Evolutionary conservation across 345 rosid species (phyloP).

Genomic region (Trapa bicornis): DNA sequence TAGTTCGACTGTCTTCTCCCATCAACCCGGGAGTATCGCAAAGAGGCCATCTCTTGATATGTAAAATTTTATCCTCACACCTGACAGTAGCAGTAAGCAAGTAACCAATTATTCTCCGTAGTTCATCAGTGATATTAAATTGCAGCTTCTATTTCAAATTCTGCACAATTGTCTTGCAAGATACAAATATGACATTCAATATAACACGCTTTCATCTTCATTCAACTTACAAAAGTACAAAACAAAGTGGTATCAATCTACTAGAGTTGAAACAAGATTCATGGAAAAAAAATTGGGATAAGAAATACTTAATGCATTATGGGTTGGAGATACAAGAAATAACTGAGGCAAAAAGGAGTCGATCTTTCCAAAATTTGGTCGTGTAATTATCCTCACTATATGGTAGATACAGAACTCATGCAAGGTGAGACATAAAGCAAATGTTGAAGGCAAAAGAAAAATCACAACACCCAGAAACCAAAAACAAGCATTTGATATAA

Average conservation of each 20-base stretch:
- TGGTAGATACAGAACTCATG: not conserved
- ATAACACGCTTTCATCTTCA: not conserved
- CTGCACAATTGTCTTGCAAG: not conserved
- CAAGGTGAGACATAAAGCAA: not conserved
- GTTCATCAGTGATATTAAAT: not conserved
- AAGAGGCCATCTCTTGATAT: slow-evolving; percentile 39
- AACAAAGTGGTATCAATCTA: too few species aligned
- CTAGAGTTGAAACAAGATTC: not conserved
- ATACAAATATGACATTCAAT: not conserved
- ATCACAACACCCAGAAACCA: not conserved
- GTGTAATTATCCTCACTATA: not conserved
- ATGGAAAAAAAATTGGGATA: not conserved
- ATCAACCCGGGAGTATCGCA: slow-evolving; percentile 51
- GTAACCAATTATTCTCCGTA: not conserved
- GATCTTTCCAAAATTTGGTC: not conserved
- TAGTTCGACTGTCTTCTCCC: slow-evolving; percentile 47
- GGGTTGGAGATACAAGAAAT: not conserved
- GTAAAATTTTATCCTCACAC: slow-evolving; percentile 13
- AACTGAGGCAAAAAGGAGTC: not conserved
- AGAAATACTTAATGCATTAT: too few species aligned
- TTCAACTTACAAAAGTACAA: not conserved
- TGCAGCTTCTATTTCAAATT: not conserved
- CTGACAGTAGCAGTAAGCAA: not conserved
- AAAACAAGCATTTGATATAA: not conserved
- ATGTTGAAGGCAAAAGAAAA: not conserved